Evolutionary conservation across 768 basidiomycete genomes (phyloP).

Genomic region (Tremella mesenterica): DNA sequence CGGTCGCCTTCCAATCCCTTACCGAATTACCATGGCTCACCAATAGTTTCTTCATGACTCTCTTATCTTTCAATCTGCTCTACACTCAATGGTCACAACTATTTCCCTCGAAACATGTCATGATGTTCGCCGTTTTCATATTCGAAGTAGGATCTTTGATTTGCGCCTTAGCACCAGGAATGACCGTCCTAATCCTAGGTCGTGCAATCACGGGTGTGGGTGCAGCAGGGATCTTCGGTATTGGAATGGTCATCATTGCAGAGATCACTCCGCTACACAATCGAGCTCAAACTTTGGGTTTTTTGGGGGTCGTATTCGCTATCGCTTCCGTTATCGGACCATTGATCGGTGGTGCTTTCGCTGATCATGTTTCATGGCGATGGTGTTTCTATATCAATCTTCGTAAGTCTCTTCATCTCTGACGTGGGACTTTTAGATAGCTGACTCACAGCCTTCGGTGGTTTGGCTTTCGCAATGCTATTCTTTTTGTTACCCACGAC

Average conservation of each 20-base stretch:
- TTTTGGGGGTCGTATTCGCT: constrained; percentile 45
- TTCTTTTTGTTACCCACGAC: constrained; percentile 24
- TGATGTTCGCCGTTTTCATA: constrained; percentile 40
- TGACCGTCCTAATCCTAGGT: constrained; percentile 45
- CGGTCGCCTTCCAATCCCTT: constrained; percentile 34
- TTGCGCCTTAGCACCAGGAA: constrained; percentile 46
- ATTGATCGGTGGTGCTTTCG: constrained; percentile 49
- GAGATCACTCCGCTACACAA: constrained; percentile 34
- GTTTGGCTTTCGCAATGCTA: constrained; percentile 29
- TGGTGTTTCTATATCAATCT: constrained; percentile 51
- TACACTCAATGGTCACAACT: constrained; percentile 38
- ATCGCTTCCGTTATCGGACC: constrained; percentile 51
- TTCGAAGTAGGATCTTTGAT: constrained; percentile 50
- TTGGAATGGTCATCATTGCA: constrained; percentile 32
- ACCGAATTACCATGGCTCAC: constrained; percentile 38
- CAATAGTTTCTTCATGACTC: constrained; percentile 41
- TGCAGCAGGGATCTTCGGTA: constrained; percentile 46
- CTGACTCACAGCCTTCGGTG: constrained; percentile 35
- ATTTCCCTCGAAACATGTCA: constrained; percentile 42
- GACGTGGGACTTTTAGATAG: background rate
- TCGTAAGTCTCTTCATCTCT: too few relatives aligned
- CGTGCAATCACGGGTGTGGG: constrained; percentile 50
- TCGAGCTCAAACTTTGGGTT: constrained; percentile 35
- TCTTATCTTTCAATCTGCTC: constrained; percentile 40
- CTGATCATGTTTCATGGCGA: constrained; percentile 49